Evolutionary conservation across 2,329 filamentous ascomycete species (phyloP).

Genomic region (Colletotrichum limetticola): DNA sequence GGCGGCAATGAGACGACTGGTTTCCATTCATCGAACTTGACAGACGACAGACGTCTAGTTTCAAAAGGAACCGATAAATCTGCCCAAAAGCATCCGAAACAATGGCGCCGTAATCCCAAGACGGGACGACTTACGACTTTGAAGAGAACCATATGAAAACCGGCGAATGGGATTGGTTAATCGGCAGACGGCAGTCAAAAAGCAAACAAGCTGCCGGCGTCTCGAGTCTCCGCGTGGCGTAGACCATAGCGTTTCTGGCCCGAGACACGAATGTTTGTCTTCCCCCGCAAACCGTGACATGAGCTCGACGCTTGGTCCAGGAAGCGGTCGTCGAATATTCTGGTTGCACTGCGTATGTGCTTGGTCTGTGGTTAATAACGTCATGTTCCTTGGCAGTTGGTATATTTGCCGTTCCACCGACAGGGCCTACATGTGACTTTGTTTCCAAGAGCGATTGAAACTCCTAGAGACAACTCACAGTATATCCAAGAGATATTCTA

Average conservation of each 20-base stretch:
- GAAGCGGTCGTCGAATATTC: background rate
- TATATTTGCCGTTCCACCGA: background rate
- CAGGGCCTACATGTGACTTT: background rate
- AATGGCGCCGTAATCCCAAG: background rate
- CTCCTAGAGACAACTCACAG: background rate
- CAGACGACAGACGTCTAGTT: background rate
- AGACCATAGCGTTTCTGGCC: background rate
- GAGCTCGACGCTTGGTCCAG: background rate
- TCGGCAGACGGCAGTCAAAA: background rate
- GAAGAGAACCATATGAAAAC: background rate
- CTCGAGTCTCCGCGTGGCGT: background rate
- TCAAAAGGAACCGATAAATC: background rate
- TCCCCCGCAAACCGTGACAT: conserved; percentile 1
- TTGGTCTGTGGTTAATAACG: background rate
- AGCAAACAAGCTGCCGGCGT: background rate
- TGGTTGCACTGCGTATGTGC: background rate
- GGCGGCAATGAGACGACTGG: background rate
- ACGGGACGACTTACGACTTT: background rate
- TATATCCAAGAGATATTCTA: background rate
- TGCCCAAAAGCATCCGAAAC: background rate
- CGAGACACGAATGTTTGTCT: background rate
- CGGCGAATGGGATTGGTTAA: background rate
- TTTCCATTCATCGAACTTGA: background rate
- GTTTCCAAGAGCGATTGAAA: background rate
- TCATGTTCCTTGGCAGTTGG: background rate